Conservation (phyloP, 108 stramenopile species). For the Epithemia pelagica region DNA sequence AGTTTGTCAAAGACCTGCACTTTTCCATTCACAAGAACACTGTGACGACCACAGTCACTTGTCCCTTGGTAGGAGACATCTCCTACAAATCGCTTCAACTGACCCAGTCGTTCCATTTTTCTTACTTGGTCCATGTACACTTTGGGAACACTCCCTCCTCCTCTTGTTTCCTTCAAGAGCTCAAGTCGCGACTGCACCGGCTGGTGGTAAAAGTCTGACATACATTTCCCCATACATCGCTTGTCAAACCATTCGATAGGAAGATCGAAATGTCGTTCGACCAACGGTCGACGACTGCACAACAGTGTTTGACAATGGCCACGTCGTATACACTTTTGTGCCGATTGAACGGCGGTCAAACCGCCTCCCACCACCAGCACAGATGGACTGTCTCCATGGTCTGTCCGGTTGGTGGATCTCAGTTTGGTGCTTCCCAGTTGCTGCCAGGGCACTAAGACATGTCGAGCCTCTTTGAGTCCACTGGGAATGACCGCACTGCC, state of each 20-base stretch:
- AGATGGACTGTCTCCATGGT: not conserved
- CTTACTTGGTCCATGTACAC: slow-evolving; percentile 46
- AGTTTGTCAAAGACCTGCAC: slow-evolving; percentile 15
- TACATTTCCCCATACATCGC: slow-evolving; percentile 28
- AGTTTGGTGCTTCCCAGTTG: too few species aligned
- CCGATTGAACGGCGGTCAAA: slow-evolving; percentile 61
- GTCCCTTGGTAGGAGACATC: slow-evolving; percentile 3
- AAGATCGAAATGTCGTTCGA: slow-evolving; percentile 58
- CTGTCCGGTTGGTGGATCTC: too few species aligned
- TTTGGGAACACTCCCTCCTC: slow-evolving; percentile 66
- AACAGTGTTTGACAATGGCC: slow-evolving; percentile 19
- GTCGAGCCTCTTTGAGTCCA: slow-evolving; percentile 2
- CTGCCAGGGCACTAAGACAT: too few species aligned
- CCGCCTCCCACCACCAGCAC: slow-evolving; percentile 69
- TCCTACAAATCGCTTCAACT: slow-evolving; percentile 19
- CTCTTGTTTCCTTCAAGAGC: slow-evolving; percentile 25
- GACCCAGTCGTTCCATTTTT: slow-evolving; percentile 19
- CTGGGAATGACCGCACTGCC: slow-evolving; percentile 37
- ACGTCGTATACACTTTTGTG: slow-evolving; percentile 17
- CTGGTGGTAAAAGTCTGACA: slow-evolving; percentile 57
- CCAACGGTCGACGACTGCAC: slow-evolving; percentile 45
- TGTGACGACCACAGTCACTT: not conserved
- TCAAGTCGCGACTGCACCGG: slow-evolving; percentile 21
- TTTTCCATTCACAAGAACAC: not conserved
- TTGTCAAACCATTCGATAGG: slow-evolving; percentile 56